Base-by-base conservation (phyloP, 768 basidiomycete genomes). In the Lentinula aciculospora region DNA sequence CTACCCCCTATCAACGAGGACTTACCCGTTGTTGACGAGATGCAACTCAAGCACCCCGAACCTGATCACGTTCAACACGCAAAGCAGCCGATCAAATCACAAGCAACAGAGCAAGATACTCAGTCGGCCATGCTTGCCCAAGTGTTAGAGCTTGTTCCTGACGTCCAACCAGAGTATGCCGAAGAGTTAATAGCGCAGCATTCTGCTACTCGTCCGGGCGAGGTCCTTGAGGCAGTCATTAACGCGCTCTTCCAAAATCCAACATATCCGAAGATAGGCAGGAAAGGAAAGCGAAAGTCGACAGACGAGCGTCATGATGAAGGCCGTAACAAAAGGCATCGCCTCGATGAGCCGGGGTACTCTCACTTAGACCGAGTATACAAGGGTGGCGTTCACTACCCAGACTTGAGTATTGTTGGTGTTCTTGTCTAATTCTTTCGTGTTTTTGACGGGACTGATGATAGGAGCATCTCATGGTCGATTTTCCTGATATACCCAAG, bases 171-270 rank as follows among this genome's bases (percentile, higher is more conserved):
- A 3, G 71, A 75, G 2, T 77, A 89, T 61, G 79, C 78, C 12
- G 65, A 75, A 23, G 60, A 66, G 1, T 80, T 89, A 31, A 65
- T 89, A 29, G 68, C 74, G 36, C 65, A 74, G 44, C 71, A 79
- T 60, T 65, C 79, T 28, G 69, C 28, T 37, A 40, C 73, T 3
- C 63, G 69, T 3, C 68, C 72, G 42, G 71, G 72, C 1, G 61
- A 72, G 13, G 76, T 81, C 40, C 74, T 83, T 36, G 80, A 86
- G 63, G 68, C 69, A 5, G 79, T 87, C 0, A 61, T 92, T 8
- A 81, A 88, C 50, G 62, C 70, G 7, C 75, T 92, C 0, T 81
- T 91, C 50, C 89, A 91, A 59, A 72, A 83, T 58, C 71, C 80
- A 0, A 63, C 68, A 13, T 89, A 89, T 63, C 88, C 88, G 0